Evolutionary conservation across 208 protist genomes (phyloP).

Genomic region (Porcisia deanei): DNA sequence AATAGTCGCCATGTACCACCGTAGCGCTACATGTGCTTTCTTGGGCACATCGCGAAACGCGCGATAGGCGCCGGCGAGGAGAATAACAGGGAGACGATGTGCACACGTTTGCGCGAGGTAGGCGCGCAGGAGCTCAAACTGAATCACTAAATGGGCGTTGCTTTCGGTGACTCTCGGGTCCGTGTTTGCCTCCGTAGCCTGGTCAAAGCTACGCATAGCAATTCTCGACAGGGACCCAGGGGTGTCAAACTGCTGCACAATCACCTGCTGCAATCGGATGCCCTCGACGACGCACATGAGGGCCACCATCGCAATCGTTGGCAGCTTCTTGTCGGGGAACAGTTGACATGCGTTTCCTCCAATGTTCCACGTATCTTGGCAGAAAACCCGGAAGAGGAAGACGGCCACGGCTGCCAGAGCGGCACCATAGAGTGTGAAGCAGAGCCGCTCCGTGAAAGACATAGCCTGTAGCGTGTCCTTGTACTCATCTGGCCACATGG

Average conservation of each 20-base stretch:
- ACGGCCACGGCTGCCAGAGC: slow-evolving; percentile 46
- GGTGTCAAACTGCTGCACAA: slow-evolving; percentile 29
- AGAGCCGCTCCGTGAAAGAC: slow-evolving; percentile 85
- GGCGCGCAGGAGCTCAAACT: slow-evolving; percentile 65
- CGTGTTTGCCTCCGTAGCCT: slow-evolving; percentile 40
- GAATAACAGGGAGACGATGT: slow-evolving; percentile 39
- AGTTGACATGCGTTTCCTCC: slow-evolving; percentile 47
- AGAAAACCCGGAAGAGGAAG: slow-evolving; percentile 58
- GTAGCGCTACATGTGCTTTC: slow-evolving; percentile 60
- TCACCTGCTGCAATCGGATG: slow-evolving; percentile 33
- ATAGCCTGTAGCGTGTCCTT: slow-evolving; percentile 68
- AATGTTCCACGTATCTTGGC: slow-evolving; percentile 43
- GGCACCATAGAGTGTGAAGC: slow-evolving; percentile 85
- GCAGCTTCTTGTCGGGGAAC: slow-evolving; percentile 45
- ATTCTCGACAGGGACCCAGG: slow-evolving; percentile 29
- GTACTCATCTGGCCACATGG: slow-evolving; percentile 75
- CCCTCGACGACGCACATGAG: slow-evolving; percentile 48
- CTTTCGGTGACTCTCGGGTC: slow-evolving; percentile 45
- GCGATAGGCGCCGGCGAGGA: slow-evolving; percentile 54
- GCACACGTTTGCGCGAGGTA: slow-evolving; percentile 40
- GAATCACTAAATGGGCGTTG: slow-evolving; percentile 81
- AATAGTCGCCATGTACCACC: slow-evolving; percentile 85
- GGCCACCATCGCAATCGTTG: slow-evolving; percentile 25
- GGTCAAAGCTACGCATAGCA: slow-evolving; percentile 45
- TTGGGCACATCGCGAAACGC: slow-evolving; percentile 62